Base-by-base conservation (phyloP, 495 filamentous ascomycete genomes). In the Cenococcum geophilum region DNA sequence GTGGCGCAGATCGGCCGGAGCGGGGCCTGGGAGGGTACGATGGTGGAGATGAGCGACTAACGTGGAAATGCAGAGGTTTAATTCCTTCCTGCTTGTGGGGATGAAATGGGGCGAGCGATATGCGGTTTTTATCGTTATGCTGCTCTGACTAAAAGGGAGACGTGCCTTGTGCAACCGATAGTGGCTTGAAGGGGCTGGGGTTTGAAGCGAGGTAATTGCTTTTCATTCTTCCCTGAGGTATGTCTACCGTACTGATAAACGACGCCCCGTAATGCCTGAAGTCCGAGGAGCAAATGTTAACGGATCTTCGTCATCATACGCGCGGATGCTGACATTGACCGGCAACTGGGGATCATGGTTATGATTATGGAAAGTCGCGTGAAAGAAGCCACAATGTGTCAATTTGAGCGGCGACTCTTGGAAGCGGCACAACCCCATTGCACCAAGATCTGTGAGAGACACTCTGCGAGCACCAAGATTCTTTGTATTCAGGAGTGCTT, bases 351-450 rank as follows among this genome's bases (percentile, higher is more conserved):
- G 54, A 55, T 32, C 34, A 23, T 49, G 36, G 37, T 0, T 3
- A 32, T 32, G 27, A 37, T 49, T 45, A 45, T 45, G 40, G 18
- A 16, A 40, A 32, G 50, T n/a, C 27, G 25, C 20, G 57, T 64
- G 56, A 52, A 55, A 56, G 34, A 48, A 55, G 50, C 45, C 56
- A 64, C 57, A 49, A 59, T 64, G 48, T 59, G 61, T 64, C 61
- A 64, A 48, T n/a, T 36, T 16, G 37, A 42, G 27, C 16, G 32
- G 37, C 49, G 25, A 18, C 32, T 20, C 37, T 27, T 34, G 40
- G 22, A 58, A 16, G 35, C 25, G n/a, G 55, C 49, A 56, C 57
- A 57, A 56, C 47, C 37, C 42, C 25, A 56, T 59, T 18, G 61
- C 27, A 62, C 59, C 40, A 32, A 52, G 49, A 52, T 52, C 25